phyloP scores from a whole-genome alignment of 768 basidiomycete species.

The Kwoniella dejecticola region DNA sequence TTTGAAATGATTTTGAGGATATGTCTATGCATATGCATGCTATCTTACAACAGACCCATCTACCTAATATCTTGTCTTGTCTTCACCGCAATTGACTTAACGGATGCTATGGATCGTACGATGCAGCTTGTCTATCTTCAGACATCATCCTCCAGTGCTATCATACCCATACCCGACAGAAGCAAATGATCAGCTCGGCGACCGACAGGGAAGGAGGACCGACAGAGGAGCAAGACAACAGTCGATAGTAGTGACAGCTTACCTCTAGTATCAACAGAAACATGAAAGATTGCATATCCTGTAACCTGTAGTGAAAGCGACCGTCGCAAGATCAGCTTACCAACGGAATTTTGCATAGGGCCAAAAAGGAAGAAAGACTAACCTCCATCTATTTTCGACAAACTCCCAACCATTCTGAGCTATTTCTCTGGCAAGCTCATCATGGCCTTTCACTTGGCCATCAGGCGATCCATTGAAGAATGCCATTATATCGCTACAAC shows the following conservation, averaged over 20 bases:
- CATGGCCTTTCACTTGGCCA: conserved; percentile 31
- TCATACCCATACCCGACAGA: background rate
- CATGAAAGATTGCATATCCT: conserved; percentile 52
- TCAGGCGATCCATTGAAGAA: conserved; percentile 51
- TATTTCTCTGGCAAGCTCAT: conserved; percentile 45
- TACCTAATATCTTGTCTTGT: too few species aligned
- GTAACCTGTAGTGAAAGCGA: conserved; percentile 24
- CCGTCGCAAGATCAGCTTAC: too few species aligned
- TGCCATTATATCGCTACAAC: conserved; percentile 46
- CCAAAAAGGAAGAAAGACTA: conserved; percentile 23
- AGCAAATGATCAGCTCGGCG: background rate
- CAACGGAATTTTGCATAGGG: too few species aligned
- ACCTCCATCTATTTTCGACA: conserved; percentile 43
- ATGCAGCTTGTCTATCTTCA: conserved; percentile 27
- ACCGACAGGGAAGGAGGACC: background rate
- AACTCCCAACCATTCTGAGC: conserved; percentile 40
- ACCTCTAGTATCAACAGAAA: conserved; percentile 48
- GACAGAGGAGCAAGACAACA: background rate
- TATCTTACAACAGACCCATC: background rate
- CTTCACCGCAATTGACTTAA: background rate
- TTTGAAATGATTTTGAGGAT: too few species aligned
- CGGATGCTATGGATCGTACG: conserved; percentile 16
- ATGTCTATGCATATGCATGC: background rate
- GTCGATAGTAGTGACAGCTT: conserved; percentile 2
- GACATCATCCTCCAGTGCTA: conserved; percentile 40